Conservation (phyloP, 2,329 filamentous ascomycete species). For the Penicillium capsulatum region DNA sequence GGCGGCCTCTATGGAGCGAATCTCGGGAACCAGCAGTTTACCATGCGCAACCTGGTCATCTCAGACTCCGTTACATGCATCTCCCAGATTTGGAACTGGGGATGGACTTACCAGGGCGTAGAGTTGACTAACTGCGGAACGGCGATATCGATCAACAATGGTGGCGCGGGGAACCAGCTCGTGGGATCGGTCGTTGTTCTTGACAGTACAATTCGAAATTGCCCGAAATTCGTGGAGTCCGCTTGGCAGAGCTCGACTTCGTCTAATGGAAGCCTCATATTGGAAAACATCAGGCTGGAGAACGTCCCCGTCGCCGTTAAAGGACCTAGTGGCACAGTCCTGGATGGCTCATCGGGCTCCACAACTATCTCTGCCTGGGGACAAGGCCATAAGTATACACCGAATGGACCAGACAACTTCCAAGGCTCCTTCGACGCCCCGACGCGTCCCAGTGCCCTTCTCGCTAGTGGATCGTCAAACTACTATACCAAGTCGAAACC, state of each 20-base stretch:
- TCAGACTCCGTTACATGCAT: constrained; percentile 52
- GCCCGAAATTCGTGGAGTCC: constrained; percentile 49
- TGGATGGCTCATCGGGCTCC: constrained; percentile 35
- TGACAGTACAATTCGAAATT: constrained; percentile 53
- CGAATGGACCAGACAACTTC: constrained; percentile 43
- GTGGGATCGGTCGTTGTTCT: constrained; percentile 56
- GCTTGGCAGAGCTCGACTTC: constrained; percentile 42
- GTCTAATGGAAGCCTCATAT: constrained; percentile 48
- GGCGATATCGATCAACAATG: constrained; percentile 50
- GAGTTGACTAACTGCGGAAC: constrained; percentile 51
- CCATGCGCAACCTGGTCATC: constrained; percentile 55
- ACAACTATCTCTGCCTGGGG: constrained; percentile 42
- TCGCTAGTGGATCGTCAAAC: constrained; percentile 39
- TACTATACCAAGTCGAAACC: constrained; percentile 52
- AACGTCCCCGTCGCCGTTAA: constrained; percentile 48
- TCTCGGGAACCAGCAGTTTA: constrained; percentile 63
- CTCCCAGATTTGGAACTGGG: constrained; percentile 58
- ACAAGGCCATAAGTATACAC: constrained; percentile 44
- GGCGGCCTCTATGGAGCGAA: constrained; percentile 59
- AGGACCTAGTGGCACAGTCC: constrained; percentile 34
- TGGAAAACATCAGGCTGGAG: constrained; percentile 53
- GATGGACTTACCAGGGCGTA: constrained; percentile 53
- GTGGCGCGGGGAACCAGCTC: constrained; percentile 40
- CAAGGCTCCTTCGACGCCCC: constrained; percentile 45
- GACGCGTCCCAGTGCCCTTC: constrained; percentile 42